Evolutionary conservation across 2,329 filamentous ascomycete species (phyloP), one percentile per base, ranked within the genome.

Genomic region (Arthrobotrys iridis): DNA sequence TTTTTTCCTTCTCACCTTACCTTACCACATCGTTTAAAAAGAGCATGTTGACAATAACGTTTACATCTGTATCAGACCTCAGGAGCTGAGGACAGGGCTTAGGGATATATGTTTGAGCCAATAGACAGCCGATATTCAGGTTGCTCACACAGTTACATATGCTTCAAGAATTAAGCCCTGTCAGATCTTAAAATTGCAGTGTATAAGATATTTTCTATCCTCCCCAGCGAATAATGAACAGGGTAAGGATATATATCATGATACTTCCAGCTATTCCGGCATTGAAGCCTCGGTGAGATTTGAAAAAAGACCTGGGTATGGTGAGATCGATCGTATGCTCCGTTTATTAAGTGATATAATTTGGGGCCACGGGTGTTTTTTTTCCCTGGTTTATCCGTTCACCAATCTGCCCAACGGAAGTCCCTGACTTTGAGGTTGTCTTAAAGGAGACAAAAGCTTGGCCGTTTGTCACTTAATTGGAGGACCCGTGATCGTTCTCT

Each of bases 51-150:
- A 24, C 13, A 33, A 59, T 26, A 60, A 45, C 18, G 37, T 60
- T 41, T 41, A 41, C 18, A 60, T 62, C 24, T 62, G 41, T 64
- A 26, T 43, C 59, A 58, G 11, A 10, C 35, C 24, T 28, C n/a
- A n/a, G n/a, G 52, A 33, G 65, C 65, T 70, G 50, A 70, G 55
- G 11, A 26, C 50, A 41, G 13, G 55, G 55, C 45, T 70, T 62
- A 35, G 55, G 37, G 45, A n/a, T 22, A 70, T 70, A 70, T 70
- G 55, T 52, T 62, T 70, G 65, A n/a, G 65, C 45, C 15, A 59
- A 43, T 33, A 24, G 26, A 18, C 24, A 35, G 35, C 15, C 20
- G 26, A 6, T 55, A 26, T 13, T 62, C 28, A 8, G n/a, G 5
- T 26, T 50, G 40, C 59, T 24, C 35, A 26, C 59, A 64, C 22